phyloP scores from a whole-genome alignment of 176 grass and related monocot species.

The Zea luxurians region DNA sequence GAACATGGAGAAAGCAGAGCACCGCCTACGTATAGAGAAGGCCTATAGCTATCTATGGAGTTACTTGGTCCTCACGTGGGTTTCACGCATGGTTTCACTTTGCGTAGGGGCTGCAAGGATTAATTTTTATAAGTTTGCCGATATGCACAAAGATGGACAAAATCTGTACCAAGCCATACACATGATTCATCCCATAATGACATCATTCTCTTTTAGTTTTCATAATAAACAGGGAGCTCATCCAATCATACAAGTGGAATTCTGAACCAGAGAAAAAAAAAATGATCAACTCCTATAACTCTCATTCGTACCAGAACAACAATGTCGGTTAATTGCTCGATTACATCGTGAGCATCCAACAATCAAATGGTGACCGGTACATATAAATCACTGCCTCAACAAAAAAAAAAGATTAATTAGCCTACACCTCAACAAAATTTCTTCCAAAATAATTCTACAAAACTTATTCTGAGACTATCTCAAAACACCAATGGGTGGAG shows the following conservation, averaged over 20 bases:
- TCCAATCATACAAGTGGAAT: constrained; percentile 13
- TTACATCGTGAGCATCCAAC: constrained; percentile 44
- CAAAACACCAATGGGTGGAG: constrained; percentile 15
- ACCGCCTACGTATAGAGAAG: too few relatives aligned
- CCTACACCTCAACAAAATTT: constrained; percentile 49
- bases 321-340: constrained; percentile 37
- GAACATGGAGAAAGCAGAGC: too few relatives aligned
- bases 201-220: constrained; percentile 6
- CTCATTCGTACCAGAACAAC: constrained; percentile 38
- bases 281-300: constrained; percentile 38
- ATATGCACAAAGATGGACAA: neutral
- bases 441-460: constrained; percentile 33
- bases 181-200: neutral
- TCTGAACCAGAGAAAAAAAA: neutral
- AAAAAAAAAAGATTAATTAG: constrained; percentile 51
- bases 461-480: constrained; percentile 46
- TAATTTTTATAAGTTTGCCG: neutral
- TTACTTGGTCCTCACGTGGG: too few relatives aligned
- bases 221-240: neutral
- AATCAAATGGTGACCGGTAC: constrained; percentile 28
- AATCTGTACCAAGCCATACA: neutral
- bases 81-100: too few relatives aligned
- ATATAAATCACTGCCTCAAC: neutral
- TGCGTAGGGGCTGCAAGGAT: neutral
- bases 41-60: too few relatives aligned